These are phyloP conservation scores for Capsicum chinense DNA, from an alignment of 257 asterid genomes.

Conservation along the genomic window DNA sequence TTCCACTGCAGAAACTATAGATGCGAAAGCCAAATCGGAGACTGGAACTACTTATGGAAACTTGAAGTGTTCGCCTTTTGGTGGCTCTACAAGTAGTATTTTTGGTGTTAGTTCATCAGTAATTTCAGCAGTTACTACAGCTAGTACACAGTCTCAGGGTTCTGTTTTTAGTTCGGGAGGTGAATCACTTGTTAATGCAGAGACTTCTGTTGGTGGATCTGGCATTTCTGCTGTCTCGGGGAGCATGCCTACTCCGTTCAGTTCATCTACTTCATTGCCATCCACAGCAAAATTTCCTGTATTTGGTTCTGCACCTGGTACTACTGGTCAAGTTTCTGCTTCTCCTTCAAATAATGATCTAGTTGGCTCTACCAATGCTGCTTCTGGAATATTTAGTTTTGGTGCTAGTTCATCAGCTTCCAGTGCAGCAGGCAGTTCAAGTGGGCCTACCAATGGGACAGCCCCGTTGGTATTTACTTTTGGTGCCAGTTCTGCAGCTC, in stretches of 20 bases:
- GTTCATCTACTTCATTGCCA: conserved; percentile 43
- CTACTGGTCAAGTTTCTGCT: conserved; percentile 15
- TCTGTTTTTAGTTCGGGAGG: conserved; percentile 44
- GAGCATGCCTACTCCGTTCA: conserved; percentile 41
- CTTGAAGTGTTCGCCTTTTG: conserved; percentile 35
- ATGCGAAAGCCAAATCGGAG: conserved; percentile 35
- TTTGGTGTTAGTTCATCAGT: conserved; percentile 44
- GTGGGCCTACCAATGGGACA: neutral
- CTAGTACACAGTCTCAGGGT: conserved; percentile 40
- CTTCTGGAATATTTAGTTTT: conserved; percentile 25
- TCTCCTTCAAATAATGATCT: conserved; percentile 3
- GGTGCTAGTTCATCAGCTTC: conserved; percentile 28
- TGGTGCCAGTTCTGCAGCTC: conserved; percentile 23
- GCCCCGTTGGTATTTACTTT: conserved; percentile 30
- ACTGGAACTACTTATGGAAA: conserved; percentile 41
- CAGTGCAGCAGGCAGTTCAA: conserved; percentile 13
- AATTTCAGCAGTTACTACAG: conserved; percentile 25
- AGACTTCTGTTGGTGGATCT: conserved; percentile 34
- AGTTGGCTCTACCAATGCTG: conserved; percentile 25
- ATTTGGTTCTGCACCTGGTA: conserved; percentile 25
- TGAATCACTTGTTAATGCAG: conserved; percentile 40
- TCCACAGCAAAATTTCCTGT: conserved; percentile 28
- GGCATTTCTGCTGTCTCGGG: conserved; percentile 23
- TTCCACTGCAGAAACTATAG: conserved; percentile 41
- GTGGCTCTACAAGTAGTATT: conserved; percentile 44